phyloP scores from a whole-genome alignment of 2,329 filamentous ascomycete species.

The Aspergillus transmontanensis region DNA sequence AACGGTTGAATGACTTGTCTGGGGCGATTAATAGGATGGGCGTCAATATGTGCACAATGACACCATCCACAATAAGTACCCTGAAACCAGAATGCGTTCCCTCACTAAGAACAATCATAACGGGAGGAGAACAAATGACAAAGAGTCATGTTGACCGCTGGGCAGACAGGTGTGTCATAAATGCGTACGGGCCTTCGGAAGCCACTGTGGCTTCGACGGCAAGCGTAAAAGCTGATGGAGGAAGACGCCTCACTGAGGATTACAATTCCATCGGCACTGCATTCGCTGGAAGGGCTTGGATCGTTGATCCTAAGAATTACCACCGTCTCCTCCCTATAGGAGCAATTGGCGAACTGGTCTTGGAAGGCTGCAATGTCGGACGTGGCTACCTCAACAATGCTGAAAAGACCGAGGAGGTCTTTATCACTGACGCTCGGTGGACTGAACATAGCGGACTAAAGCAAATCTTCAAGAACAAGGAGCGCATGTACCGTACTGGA shows the following conservation, averaged over 20 bases:
- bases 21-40: slow-evolving; percentile 55
- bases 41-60: slow-evolving; percentile 59
- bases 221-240: slow-evolving; percentile 35
- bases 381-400: slow-evolving; percentile 47
- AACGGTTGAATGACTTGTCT: slow-evolving; percentile 54
- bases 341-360: slow-evolving; percentile 49
- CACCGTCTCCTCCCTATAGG: slow-evolving; percentile 47
- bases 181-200: slow-evolving; percentile 49
- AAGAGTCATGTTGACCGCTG: slow-evolving; percentile 48
- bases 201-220: slow-evolving; percentile 38
- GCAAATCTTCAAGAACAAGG: slow-evolving; percentile 26
- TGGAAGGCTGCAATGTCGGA: slow-evolving; percentile 51
- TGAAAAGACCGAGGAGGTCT: slow-evolving; percentile 36
- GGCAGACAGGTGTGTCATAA: slow-evolving; percentile 47
- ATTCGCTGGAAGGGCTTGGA: slow-evolving; percentile 39
- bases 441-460: slow-evolving; percentile 21
- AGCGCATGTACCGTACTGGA: slow-evolving; percentile 42
- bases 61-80: slow-evolving; percentile 59
- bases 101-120: slow-evolving; percentile 45
- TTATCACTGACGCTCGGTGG: slow-evolving; percentile 40
- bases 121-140: slow-evolving; percentile 50
- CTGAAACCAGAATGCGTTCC: slow-evolving; percentile 49
- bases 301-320: slow-evolving; percentile 42
- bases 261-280: slow-evolving; percentile 39
- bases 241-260: slow-evolving; percentile 32